A percentile compares a stretch with the other conserved stretches of the same genome.
Evolutionary conservation across 139 green algal genomes (phyloP).

Genomic region (Chlorella sp.): DNA sequence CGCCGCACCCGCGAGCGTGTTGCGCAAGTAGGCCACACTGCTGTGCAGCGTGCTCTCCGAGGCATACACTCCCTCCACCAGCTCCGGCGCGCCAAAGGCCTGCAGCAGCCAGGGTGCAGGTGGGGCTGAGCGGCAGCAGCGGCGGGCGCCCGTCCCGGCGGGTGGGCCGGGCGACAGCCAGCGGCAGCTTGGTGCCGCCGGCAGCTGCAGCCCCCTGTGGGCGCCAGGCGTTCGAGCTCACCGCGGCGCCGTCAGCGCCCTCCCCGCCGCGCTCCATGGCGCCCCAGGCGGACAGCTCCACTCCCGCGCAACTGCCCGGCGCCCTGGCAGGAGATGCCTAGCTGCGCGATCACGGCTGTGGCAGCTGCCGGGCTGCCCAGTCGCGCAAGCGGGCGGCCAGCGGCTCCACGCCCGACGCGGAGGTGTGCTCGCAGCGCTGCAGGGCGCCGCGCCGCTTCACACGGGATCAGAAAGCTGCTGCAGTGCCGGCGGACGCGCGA

Average conservation of each 20-base stretch:
- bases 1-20: conserved; percentile 43
- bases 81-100: neutral
- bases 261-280: conserved; percentile 11
- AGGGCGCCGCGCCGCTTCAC: no score
- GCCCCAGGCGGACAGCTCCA: neutral
- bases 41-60: conserved; percentile 29
- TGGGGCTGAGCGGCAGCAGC: neutral
- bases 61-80: conserved; percentile 27
- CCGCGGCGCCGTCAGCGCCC: neutral
- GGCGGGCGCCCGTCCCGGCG: neutral
- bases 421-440: no score
- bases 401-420: no score
- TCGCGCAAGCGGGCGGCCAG: no score
- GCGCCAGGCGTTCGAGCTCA: neutral
- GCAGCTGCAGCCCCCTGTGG: neutral
- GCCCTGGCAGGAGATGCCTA: neutral
- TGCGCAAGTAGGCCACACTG: conserved; percentile 38
- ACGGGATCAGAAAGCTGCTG: no score
- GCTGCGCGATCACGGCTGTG: no score
- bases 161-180: neutral
- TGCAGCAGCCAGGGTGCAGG: neutral
- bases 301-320: neutral
- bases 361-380: no score
- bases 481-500: no score
- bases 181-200: neutral